A percentile compares a stretch with the other conserved stretches of the same genome.
Conservation (phyloP, 345 rosid genomes). For the Microcos paniculata region DNA sequence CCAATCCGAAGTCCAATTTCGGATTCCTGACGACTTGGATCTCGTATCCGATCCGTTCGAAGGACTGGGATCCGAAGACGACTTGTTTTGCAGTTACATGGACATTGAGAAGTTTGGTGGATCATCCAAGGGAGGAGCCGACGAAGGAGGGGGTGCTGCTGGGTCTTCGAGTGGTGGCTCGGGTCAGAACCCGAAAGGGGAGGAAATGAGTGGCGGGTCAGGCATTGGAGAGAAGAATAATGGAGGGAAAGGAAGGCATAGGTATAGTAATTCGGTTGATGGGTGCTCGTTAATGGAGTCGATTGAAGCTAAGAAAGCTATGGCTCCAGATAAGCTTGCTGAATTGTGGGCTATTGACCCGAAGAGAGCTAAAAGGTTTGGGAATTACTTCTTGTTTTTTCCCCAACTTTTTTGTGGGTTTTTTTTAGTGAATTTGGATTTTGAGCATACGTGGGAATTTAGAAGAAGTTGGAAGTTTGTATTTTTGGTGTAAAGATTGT, state of each 20-base stretch:
- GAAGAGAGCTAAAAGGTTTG: slow-evolving; percentile 85
- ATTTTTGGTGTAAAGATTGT: slow-evolving; percentile 1
- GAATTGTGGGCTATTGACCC: slow-evolving; percentile 87
- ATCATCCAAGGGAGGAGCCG: slow-evolving; percentile 34
- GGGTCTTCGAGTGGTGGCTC: slow-evolving; percentile 23
- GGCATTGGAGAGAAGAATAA: slow-evolving; percentile 13
- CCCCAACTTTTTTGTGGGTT: not conserved
- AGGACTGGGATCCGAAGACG: slow-evolving; percentile 80
- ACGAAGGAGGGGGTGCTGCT: slow-evolving; percentile 24
- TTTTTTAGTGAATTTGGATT: not conserved
- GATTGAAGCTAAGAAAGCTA: slow-evolving; percentile 90
- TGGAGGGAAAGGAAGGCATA: slow-evolving; percentile 52
- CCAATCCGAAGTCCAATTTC: slow-evolving; percentile 76
- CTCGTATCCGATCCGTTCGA: slow-evolving; percentile 64
- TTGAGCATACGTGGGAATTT: not conserved
- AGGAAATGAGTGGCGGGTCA: slow-evolving; percentile 24
- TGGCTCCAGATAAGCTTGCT: slow-evolving; percentile 90
- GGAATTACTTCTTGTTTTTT: not conserved
- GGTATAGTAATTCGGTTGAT: slow-evolving; percentile 82
- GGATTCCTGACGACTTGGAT: slow-evolving; percentile 73
- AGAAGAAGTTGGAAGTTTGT: not conserved
- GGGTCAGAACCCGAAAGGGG: slow-evolving; percentile 29
- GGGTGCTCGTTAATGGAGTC: slow-evolving; percentile 60
- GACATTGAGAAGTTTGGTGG: slow-evolving; percentile 80
- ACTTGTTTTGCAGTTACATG: slow-evolving; percentile 72